Base-by-base conservation (phyloP, 1,284 basidiomycete genomes). In the Trichosporon inkin region DNA sequence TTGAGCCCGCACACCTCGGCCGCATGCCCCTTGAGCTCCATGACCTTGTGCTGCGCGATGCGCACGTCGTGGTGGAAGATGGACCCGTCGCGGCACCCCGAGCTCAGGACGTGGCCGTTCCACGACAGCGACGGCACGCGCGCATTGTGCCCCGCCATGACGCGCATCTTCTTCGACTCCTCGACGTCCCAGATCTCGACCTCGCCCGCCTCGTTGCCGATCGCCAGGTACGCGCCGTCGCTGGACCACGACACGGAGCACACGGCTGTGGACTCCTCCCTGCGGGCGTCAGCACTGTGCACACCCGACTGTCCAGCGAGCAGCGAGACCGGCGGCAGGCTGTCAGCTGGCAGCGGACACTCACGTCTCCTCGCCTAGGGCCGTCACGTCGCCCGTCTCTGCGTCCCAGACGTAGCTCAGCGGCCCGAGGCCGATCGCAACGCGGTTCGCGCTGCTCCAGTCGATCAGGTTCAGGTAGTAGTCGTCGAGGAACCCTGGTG, bases 171-270 rank as follows among this genome's bases (percentile, higher is more conserved):
- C 70, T 85, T 85, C 6, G 85, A 85, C 0, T 85, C 82, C 69
- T 92, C 89, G 0, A 90, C 85, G 71, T 98, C 95, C 90, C 94
- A 98, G n/a, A 99, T 85, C 78, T 97, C 92, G 34, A 98, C 89
- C 17, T 88, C 86, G 0, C 95, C 95, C 0, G 83, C 84, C 4
- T 92, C 90, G 24, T 63, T 67, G 0, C 94, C 94, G 28, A 98
- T 81, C 3, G 90, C 93, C 13, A 99, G 83, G 78, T 89, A 92
- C 16, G 84, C 83, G 0, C 92, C 94, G 71, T 96, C 92, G 20
- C 85, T 85, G 13, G 91, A 90, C 80, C 94, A 97, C 64, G 89
- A 86, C 49, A 96, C 83, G 49, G 86, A 84, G 44, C 88, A 86
- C 56, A 93, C 85, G 83, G 84, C 40, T 85, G 86, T 49, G 87